A percentile compares a stretch with the other conserved stretches of the same genome.
Evolutionary conservation across 2,329 filamentous ascomycete species (phyloP).

Genomic region (Epichloe hybrida): DNA sequence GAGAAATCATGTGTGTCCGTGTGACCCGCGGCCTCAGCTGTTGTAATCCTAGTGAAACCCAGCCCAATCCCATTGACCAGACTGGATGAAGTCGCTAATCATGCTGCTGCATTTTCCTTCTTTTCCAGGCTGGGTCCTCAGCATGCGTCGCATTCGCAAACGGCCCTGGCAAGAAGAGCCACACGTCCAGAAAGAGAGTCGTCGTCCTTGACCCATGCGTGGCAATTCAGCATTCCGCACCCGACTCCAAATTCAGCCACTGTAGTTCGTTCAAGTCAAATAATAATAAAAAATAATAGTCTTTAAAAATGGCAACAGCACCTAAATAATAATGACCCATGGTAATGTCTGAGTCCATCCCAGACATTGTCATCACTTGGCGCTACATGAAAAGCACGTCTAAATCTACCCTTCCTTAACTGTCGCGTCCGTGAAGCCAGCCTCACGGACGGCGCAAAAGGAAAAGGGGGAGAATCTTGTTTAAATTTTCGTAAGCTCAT

Average conservation of each 20-base stretch:
- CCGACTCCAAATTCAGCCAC: too few relatives aligned
- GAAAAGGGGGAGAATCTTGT: slow-evolving; percentile 1
- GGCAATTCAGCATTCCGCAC: too few relatives aligned
- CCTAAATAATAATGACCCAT: neutral
- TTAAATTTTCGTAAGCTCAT: slow-evolving; percentile 3
- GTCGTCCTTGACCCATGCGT: too few relatives aligned
- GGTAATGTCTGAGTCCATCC: neutral
- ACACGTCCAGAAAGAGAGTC: too few relatives aligned
- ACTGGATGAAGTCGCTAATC: neutral
- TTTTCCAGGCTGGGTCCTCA: too few relatives aligned
- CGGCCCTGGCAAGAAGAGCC: too few relatives aligned
- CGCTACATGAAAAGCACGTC: neutral
- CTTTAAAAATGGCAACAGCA: neutral
- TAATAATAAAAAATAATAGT: too few relatives aligned
- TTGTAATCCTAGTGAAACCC: neutral
- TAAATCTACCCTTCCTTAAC: neutral
- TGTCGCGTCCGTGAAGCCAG: neutral
- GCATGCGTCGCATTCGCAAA: too few relatives aligned
- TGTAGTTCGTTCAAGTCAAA: too few relatives aligned
- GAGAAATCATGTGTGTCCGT: neutral
- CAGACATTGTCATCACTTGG: neutral
- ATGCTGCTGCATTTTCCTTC: neutral
- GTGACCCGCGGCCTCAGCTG: neutral
- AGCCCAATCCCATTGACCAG: neutral
- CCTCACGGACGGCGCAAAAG: neutral